Evolutionary conservation across 2,329 filamentous ascomycete species (phyloP).

Genomic region (Epicoccum nigrum): DNA sequence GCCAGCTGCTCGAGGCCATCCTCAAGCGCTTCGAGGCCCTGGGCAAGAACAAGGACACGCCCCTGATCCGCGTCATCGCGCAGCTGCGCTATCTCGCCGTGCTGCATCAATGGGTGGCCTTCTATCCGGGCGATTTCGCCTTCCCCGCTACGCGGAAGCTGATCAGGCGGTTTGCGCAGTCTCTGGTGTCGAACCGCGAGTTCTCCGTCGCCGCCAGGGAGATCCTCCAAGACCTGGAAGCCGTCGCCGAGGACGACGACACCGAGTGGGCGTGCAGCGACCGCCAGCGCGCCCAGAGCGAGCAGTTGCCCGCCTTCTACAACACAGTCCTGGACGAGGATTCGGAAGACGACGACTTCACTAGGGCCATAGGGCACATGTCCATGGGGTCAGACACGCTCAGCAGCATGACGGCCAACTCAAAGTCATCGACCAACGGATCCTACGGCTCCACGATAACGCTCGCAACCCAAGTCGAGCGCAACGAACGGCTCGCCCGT

Average conservation of each 20-base stretch:
- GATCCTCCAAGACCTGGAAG: slow-evolving; percentile 78
- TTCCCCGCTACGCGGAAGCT: slow-evolving; percentile 73
- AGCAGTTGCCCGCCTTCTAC: slow-evolving; percentile 51
- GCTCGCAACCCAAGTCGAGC: slow-evolving; percentile 72
- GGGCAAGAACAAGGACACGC: slow-evolving; percentile 69
- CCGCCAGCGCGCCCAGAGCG: slow-evolving; percentile 58
- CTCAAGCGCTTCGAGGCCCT: slow-evolving; percentile 75
- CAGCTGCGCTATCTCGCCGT: slow-evolving; percentile 85
- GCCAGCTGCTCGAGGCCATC: slow-evolving; percentile 77
- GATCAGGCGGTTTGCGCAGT: slow-evolving; percentile 75
- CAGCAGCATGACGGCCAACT: slow-evolving; percentile 34
- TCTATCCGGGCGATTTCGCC: slow-evolving; percentile 93
- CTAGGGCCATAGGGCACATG: slow-evolving; percentile 38
- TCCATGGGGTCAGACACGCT: slow-evolving; percentile 37
- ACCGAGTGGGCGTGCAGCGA: slow-evolving; percentile 90
- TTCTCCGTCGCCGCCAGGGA: slow-evolving; percentile 86
- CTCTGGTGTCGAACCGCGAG: slow-evolving; percentile 77
- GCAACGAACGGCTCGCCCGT: slow-evolving; percentile 79
- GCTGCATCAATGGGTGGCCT: slow-evolving; percentile 84
- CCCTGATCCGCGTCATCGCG: slow-evolving; percentile 77
- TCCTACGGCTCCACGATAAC: slow-evolving; percentile 49
- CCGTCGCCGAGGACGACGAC: slow-evolving; percentile 85
- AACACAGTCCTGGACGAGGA: slow-evolving; percentile 50
- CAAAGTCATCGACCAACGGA: slow-evolving; percentile 32
- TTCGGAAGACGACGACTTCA: slow-evolving; percentile 44